Base-by-base conservation (phyloP, 148 eudicot genomes). In the Heliamphora exappendiculata region DNA sequence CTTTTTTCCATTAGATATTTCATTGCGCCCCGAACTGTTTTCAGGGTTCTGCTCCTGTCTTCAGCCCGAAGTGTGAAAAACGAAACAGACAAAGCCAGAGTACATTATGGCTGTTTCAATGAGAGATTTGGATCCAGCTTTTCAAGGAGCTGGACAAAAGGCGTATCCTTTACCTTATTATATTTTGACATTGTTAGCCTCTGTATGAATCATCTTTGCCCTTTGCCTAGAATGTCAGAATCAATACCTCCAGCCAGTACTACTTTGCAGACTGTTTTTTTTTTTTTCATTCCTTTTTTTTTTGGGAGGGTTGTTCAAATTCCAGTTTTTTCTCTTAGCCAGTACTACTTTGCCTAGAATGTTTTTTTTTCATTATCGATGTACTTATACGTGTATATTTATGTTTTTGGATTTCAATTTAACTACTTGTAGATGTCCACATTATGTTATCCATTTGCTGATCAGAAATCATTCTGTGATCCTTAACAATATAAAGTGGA, bases 121-220 rank as follows among this genome's bases (percentile, higher is more conserved):
- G 86, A 92, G 82, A 85, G 93, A 92, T 88, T 84, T 94, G 76
- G 98, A 92, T 85, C 85, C 92, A 33, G 90, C 98, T 74, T 92
- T 94, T 78, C 97, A 91, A 85, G 98, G 97, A 72, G 87, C 91
- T 66, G 98, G 98, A 69, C 97, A 94, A 84, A 92, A 92, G 85
- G 93, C 93, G 98, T 94, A 94, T 94, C 98, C 98, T 88, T 89
- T 77, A 16, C 71, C 31, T 42, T 58, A 37, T 33, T n/a, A 70
- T 72, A 47, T 45, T 45, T 57, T 33, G 17, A 24, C 29, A 14
- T 16, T 8, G 8, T 64, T 10, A 36, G 24, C 37, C n/a, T 78
- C 47, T 0, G 5, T 53, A 9, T 63, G 45, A 55, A 24, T 11
- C 5, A 5, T 17, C 11, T 51, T 78, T 19, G 2, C 7, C 19